These are phyloP conservation scores for Puccinia hordei DNA, from an alignment of 1,284 basidiomycete genomes.

Conservation along the genomic window DNA sequence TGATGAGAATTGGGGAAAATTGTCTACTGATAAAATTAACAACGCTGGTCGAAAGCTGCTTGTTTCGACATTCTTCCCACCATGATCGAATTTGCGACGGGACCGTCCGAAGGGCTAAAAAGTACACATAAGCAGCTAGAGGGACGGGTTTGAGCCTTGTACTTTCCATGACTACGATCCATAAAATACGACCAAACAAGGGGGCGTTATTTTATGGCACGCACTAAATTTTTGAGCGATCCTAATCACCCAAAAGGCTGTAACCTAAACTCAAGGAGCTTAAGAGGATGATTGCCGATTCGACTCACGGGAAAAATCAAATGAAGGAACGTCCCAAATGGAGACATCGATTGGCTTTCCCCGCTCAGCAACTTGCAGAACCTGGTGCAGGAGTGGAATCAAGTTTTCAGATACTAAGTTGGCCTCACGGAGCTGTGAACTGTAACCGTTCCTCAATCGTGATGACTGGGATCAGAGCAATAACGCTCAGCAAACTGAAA, in stretches of 20 bases:
- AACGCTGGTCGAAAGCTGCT: slow-evolving; percentile 76
- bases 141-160: slow-evolving; percentile 62
- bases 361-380: slow-evolving; percentile 69
- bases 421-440: slow-evolving; percentile 76
- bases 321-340: slow-evolving; percentile 82
- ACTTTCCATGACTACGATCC: slow-evolving; percentile 54
- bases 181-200: slow-evolving; percentile 58
- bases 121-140: slow-evolving; percentile 84
- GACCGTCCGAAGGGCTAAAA: slow-evolving; percentile 75
- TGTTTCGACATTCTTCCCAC: slow-evolving; percentile 84
- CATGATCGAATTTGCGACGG: slow-evolving; percentile 81
- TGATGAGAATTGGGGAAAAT: slow-evolving; percentile 87
- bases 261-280: not conserved
- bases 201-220: not conserved
- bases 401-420: slow-evolving; percentile 70
- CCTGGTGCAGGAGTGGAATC: slow-evolving; percentile 73
- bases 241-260: slow-evolving; percentile 22
- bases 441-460: slow-evolving; percentile 76
- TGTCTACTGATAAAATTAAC: slow-evolving; percentile 77
- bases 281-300: not conserved
- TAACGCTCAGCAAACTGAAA: slow-evolving; percentile 29
- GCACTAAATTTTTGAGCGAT: not conserved
- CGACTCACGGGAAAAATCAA: slow-evolving; percentile 73
- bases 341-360: slow-evolving; percentile 73
- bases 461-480: slow-evolving; percentile 66